phyloP scores from a whole-genome alignment of 345 rosid genomes.

The Cardiospermum halicacabum region DNA sequence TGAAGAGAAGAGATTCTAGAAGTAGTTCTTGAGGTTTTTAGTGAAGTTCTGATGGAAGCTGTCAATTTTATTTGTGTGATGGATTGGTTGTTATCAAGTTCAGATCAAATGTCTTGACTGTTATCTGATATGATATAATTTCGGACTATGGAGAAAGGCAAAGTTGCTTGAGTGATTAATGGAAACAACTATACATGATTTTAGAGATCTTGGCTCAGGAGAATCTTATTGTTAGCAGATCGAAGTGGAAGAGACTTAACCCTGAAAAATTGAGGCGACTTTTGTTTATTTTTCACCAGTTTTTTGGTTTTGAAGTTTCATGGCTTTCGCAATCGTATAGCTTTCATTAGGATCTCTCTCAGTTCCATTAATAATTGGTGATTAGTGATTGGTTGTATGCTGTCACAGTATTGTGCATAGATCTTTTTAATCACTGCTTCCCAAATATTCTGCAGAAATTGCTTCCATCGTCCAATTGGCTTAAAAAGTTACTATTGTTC shows the following conservation, averaged over 20 bases:
- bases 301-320: neutral
- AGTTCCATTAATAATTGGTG: neutral
- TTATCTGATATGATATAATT: neutral
- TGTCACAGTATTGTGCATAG: neutral
- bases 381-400: neutral
- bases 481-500: neutral
- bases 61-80: neutral
- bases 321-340: neutral
- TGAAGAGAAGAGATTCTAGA: neutral
- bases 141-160: neutral
- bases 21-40: neutral
- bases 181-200: too few species aligned
- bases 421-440: neutral
- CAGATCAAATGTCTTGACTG: neutral
- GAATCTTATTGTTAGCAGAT: neutral
- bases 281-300: neutral
- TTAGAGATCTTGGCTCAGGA: too few species aligned
- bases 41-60: neutral
- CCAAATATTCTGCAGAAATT: neutral
- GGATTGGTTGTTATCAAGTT: neutral
- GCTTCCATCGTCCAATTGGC: neutral
- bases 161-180: neutral
- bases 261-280: neutral
- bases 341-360: neutral
- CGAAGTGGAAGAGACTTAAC: neutral